These are phyloP conservation scores for Scedosporium apiospermum DNA, from an alignment of 2,329 filamentous ascomycete species.

Conservation along the genomic window DNA sequence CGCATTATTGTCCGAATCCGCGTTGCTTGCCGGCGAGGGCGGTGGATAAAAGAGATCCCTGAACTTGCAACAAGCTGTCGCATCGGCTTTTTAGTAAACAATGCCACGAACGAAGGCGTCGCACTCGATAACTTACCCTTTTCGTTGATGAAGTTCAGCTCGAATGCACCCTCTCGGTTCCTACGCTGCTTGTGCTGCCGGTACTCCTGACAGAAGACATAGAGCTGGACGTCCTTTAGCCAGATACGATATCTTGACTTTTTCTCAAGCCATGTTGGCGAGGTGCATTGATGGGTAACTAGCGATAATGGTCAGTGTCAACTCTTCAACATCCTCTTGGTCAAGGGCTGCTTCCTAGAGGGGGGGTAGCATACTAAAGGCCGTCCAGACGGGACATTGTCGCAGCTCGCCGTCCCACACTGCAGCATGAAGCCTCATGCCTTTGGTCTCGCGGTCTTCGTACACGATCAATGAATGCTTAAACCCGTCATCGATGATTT, in stretches of 20 bases:
- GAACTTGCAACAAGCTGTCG: conserved; percentile 26
- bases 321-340: neutral
- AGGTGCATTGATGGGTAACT: conserved; percentile 45
- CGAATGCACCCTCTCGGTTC: conserved; percentile 36
- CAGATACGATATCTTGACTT: conserved; percentile 36
- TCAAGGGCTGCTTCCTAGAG: neutral
- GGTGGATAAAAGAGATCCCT: conserved; percentile 27
- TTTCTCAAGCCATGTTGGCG: conserved; percentile 40
- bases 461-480: conserved; percentile 45
- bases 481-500: conserved; percentile 46
- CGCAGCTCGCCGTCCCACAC: conserved; percentile 44
- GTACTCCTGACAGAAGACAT: conserved; percentile 50
- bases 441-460: conserved; percentile 36
- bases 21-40: neutral
- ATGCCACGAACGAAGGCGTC: conserved; percentile 1
- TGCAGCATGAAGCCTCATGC: conserved; percentile 45
- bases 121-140: conserved; percentile 20
- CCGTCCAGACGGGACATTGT: conserved; percentile 53
- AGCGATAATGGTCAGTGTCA: neutral
- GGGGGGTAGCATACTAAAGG: conserved; percentile 38
- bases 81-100: neutral
- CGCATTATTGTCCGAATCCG: conserved; percentile 4
- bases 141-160: conserved; percentile 38
- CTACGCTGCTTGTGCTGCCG: conserved; percentile 41
- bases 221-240: conserved; percentile 45